Conservation (phyloP, 345 rosid species). For the Eucalyptus marginata region DNA sequence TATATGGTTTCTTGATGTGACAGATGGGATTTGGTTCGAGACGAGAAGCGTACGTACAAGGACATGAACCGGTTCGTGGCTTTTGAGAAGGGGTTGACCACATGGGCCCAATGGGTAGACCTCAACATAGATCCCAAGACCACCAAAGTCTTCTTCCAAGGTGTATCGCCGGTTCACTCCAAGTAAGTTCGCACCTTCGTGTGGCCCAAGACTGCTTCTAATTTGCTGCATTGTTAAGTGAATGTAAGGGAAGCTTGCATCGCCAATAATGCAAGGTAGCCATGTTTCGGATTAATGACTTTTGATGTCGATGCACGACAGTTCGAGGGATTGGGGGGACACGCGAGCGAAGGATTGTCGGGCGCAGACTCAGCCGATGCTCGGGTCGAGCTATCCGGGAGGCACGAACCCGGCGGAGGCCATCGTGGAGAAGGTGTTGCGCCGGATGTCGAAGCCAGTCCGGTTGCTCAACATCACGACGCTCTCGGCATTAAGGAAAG, state of each 20-base stretch:
- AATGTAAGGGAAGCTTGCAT: not conserved
- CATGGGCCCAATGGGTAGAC: conserved; percentile 70
- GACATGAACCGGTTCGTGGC: conserved; percentile 60
- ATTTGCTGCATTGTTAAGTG: conserved; percentile 6
- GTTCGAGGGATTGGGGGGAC: not conserved
- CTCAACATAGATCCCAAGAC: conserved; percentile 21
- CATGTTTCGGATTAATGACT: not conserved
- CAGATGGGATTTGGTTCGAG: conserved; percentile 55
- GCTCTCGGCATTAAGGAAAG: conserved; percentile 31
- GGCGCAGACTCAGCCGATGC: conserved; percentile 10
- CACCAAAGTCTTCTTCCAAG: conserved; percentile 59
- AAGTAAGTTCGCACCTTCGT: conserved; percentile 1
- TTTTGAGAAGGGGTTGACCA: conserved; percentile 44
- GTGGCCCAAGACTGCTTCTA: not conserved
- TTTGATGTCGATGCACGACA: not conserved
- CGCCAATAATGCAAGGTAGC: not conserved
- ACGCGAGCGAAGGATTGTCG: conserved; percentile 3
- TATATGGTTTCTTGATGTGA: not conserved
- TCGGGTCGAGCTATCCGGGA: not conserved
- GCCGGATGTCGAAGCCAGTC: conserved; percentile 8
- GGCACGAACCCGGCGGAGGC: conserved; percentile 13
- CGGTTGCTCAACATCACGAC: conserved; percentile 22
- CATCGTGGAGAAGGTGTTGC: conserved; percentile 9
- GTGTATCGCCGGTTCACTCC: conserved; percentile 49
- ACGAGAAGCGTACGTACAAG: conserved; percentile 2